These are phyloP conservation scores for Aspergillus leporis DNA, from an alignment of 495 filamentous ascomycete genomes.

Conservation along the genomic window DNA sequence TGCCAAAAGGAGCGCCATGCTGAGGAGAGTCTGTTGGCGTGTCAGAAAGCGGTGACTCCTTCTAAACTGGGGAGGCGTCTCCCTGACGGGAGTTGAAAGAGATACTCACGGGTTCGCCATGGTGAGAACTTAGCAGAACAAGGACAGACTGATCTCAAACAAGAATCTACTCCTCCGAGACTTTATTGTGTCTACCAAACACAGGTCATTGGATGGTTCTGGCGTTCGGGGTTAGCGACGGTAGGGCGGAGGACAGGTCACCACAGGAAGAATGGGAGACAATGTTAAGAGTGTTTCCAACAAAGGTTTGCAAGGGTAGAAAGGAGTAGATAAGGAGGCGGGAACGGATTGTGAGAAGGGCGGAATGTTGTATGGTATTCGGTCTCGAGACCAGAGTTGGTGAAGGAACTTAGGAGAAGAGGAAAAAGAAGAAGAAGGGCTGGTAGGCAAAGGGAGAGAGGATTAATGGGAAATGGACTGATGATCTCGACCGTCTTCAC, in stretches of 20 bases:
- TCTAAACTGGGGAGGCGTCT: constrained; percentile 1
- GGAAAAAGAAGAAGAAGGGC: constrained; percentile 15
- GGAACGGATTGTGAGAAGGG: not conserved
- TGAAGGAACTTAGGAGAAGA: constrained; percentile 8
- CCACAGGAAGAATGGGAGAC: not conserved
- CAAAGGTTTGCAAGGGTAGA: not conserved
- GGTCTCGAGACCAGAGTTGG: constrained; percentile 9
- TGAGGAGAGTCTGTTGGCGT: constrained; percentile 52
- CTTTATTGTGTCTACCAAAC: not conserved
- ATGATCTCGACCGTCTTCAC: constrained; percentile 13
- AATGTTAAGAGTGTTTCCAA: not conserved
- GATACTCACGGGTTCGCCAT: constrained; percentile 28
- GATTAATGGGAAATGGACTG: constrained; percentile 15
- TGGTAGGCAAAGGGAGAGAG: constrained; percentile 6
- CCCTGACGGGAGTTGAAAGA: constrained; percentile 4
- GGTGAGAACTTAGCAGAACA: constrained; percentile 8
- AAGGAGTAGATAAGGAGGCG: not conserved
- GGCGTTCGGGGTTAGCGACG: not conserved
- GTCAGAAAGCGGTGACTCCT: constrained; percentile 12
- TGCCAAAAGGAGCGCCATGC: constrained; percentile 88
- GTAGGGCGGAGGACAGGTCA: not conserved
- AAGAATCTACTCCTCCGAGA: not conserved
- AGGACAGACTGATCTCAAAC: not conserved
- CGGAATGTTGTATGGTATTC: not conserved
- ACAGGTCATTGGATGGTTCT: constrained; percentile 21